Evolutionary conservation across 805 yeast species (phyloP), one percentile per base, ranked within the genome.

Genomic region (Saitoella complicata): DNA sequence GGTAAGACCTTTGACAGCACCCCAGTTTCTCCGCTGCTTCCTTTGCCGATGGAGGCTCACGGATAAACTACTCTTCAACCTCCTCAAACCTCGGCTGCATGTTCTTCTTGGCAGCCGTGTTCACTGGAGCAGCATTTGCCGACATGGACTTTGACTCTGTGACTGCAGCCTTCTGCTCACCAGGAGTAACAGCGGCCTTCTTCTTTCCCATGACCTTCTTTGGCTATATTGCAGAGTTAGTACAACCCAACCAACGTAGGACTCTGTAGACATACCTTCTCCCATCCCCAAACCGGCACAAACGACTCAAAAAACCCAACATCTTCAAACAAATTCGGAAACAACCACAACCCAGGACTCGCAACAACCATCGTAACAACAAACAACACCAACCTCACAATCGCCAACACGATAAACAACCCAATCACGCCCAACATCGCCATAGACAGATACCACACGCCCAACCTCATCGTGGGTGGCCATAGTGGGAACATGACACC

Each of bases 251-350:
- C 12, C 32, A 11, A 8, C 43, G 37, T 5, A 29, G 21, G 7
- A 32, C 34, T 34, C 32, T 44, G 32, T 21, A 21, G 21, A 4
- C 21, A 21, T 3, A 36, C 11, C 30, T 40, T 80, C 51, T 79
- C 84, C 82, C 86, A 86, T 3, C 77, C 91, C 58, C 81, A 91
- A n/a, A 79, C 53, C 4, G 98, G 98, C 52, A 71, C 71, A 67
- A 91, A 91, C 67, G 94, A 81, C 47, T 88, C 97, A 48, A 88
- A 58, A 51, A 91, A 80, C 29, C 96, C 95, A 55, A 93, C 87
- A 58, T 91, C 98, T 50, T 79, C 98, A 63, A 87, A 91, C 58
- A 91, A 69, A 59, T 88, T 88, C 46, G 98, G 98, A 71, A 85
- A 88, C 40, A 91, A 60, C 98, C 98, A 91, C 59, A 91, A 71